Evolutionary conservation across 805 yeast species (phyloP).

Genomic region (Hanseniaspora meyeri): DNA sequence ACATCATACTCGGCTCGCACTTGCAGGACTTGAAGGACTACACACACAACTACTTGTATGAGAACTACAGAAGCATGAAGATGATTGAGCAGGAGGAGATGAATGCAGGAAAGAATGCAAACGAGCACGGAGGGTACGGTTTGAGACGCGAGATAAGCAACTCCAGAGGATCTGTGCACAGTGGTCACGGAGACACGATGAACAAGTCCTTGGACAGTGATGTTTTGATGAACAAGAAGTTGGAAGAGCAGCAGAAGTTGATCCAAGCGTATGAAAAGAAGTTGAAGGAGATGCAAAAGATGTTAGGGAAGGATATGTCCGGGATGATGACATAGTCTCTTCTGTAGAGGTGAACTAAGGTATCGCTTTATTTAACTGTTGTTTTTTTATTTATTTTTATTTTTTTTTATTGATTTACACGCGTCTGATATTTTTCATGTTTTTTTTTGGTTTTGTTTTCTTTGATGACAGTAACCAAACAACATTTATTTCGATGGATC

Average conservation of each 20-base stretch:
- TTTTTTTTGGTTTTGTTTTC: not conserved
- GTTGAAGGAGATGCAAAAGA: slow-evolving; percentile 18
- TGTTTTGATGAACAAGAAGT: not conserved
- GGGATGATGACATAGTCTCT: not conserved
- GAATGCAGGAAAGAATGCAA: not conserved
- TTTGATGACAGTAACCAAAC: not conserved
- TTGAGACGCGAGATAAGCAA: not conserved
- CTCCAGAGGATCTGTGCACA: not conserved
- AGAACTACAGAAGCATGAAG: slow-evolving; percentile 62
- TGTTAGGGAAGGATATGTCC: slow-evolving; percentile 9
- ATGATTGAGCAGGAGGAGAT: slow-evolving; percentile 29
- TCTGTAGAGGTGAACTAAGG: not conserved
- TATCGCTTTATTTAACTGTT: not conserved
- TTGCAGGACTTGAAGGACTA: slow-evolving; percentile 70
- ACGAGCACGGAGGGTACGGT: not conserved
- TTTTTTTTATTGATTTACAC: not conserved
- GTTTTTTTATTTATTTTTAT: not conserved
- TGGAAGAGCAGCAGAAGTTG: slow-evolving; percentile 20
- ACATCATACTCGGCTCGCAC: slow-evolving; percentile 63
- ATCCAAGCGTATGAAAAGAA: slow-evolving; percentile 21
- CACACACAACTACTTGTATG: slow-evolving; percentile 66
- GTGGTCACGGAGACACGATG: not conserved
- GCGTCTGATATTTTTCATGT: not conserved
- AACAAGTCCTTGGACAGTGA: not conserved
- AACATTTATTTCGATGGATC: not conserved